These are phyloP conservation scores for Apophysomyces elegans DNA, from an alignment of 371 early-diverging fungal species.

Conservation along the genomic window DNA sequence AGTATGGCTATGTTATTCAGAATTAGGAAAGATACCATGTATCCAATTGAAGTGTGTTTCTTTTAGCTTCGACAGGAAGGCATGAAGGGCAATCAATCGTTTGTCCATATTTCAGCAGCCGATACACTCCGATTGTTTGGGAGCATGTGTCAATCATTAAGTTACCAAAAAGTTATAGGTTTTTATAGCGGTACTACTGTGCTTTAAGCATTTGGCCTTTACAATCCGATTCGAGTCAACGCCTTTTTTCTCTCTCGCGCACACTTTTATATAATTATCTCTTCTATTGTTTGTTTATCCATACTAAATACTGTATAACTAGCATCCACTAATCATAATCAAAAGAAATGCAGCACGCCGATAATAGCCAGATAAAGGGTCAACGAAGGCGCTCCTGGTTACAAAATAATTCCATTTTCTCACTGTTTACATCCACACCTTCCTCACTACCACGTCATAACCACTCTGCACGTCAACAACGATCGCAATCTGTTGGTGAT, in stretches of 20 bases:
- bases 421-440: constrained; percentile 1
- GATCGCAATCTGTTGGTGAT: constrained; percentile 8
- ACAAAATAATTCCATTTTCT: constrained; percentile 5
- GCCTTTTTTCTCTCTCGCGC: neutral
- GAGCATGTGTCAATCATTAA: constrained; percentile 3
- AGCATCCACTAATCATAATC: neutral
- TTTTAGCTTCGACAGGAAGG: neutral
- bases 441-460: constrained; percentile 8
- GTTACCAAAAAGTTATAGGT: too few relatives aligned
- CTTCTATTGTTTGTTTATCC: too few relatives aligned
- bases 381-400: constrained; percentile 13
- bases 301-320: too few relatives aligned
- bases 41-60: too few relatives aligned
- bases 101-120: neutral
- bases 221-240: neutral
- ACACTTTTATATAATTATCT: too few relatives aligned
- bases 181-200: too few relatives aligned
- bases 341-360: neutral
- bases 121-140: neutral
- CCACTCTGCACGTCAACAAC: constrained; percentile 2
- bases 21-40: too few relatives aligned
- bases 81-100: neutral
- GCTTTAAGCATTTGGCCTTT: neutral
- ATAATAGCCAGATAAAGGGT: neutral
- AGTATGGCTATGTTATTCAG: neutral